Conservation (phyloP, 306 rosid species). For the Lathyrus aphaca region DNA sequence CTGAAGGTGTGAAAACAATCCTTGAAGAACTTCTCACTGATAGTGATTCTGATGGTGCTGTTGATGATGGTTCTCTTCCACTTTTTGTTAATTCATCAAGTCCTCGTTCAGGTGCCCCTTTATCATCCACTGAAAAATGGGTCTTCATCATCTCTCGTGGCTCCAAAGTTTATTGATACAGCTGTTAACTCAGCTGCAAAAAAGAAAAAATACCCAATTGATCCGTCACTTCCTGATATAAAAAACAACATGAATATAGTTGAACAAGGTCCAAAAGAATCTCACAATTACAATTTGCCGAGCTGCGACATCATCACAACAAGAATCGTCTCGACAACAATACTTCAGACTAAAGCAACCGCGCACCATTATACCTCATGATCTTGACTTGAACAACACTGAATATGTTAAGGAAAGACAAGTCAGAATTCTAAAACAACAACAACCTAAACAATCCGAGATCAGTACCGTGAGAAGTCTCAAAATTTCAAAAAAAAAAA, state of each 20-base stretch:
- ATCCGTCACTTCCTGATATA: conserved; percentile 90
- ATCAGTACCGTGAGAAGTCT: too few relatives aligned
- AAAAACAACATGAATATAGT: conserved; percentile 93
- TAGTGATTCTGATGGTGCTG: conserved; percentile 48
- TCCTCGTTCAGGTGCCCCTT: conserved; percentile 53
- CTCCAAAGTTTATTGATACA: conserved; percentile 48
- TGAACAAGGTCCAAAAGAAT: too few relatives aligned
- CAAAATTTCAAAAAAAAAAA: too few relatives aligned
- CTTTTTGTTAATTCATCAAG: conserved; percentile 46
- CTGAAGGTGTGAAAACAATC: conserved; percentile 42
- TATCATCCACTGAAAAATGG: conserved; percentile 62
- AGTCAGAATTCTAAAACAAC: too few relatives aligned
- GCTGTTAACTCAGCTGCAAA: conserved; percentile 53
- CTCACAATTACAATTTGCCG: too few relatives aligned
- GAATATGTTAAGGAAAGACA: too few relatives aligned
- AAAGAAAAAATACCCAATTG: conserved; percentile 83
- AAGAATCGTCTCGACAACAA: too few relatives aligned
- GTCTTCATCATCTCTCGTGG: conserved; percentile 56
- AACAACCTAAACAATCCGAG: too few relatives aligned
- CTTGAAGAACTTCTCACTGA: conserved; percentile 65
- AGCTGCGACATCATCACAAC: too few relatives aligned
- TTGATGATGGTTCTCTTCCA: conserved; percentile 46
- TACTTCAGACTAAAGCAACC: too few relatives aligned
- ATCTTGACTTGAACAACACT: too few relatives aligned
- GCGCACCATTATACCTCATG: too few relatives aligned